Evolutionary conservation across 306 rosid genomes (phyloP), one percentile per base, ranked within the genome.

Genomic region (Inga leiocalycina): DNA sequence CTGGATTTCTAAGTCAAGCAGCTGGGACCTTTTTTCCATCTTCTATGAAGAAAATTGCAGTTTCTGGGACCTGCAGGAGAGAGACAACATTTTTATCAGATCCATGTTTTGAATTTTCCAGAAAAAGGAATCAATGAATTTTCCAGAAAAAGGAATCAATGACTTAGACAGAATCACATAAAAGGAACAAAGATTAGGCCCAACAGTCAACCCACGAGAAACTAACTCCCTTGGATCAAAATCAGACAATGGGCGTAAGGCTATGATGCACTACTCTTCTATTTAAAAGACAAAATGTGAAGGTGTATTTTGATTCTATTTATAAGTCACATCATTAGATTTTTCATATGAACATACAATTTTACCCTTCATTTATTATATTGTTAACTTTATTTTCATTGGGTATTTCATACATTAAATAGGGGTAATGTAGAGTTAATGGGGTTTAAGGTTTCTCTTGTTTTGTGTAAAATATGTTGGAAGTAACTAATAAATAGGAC

Each of bases 1-100:
- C 88, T 11, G 41, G 35, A 76, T 83, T 71, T 71, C 57, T 6
- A 4, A 73, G 79, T 94, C 90, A 97, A 83, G 97, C 98, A 84
- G 97, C 99, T 39, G 99, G 97, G 76, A 97, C 99, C 88, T 97
- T 97, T 78, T 89, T 92, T 83, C 99, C 99, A 82, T 97, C 99
- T 85, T 97, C 99, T 69, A 97, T 92, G 84, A 97, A 97, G 97
- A 88, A 97, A 88, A 97, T 92, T 79, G 99, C 91, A 76, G 90
- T 71, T 76, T 90, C 95, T 24, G 99, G 97, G 75, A 97, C 99
- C 99, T 97, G 91, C 85, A 81, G 32, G 78, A 51, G 27, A 37
- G 59, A 52, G n/a, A 45, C 4, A 73, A 13, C 66, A 34, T 49
- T 71, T 67, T 41, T 34, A 66, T 78, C 72, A 79, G 67, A 75